Conservation (phyloP, 2,329 filamentous ascomycete species). For the Mycogone perniciosa region DNA sequence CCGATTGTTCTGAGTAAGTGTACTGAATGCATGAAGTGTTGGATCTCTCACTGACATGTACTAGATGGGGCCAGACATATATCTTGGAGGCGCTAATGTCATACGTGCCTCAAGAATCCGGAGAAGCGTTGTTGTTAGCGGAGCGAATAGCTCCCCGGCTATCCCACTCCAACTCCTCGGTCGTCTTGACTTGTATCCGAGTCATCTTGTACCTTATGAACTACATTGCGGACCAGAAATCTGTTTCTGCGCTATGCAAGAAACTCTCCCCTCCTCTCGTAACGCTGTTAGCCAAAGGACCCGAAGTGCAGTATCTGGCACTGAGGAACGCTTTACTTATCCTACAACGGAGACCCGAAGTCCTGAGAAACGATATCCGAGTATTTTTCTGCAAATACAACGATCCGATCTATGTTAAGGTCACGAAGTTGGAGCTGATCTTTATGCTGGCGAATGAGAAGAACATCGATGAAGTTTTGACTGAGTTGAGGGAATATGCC, state of each 20-base stretch:
- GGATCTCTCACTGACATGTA: constrained; percentile 6
- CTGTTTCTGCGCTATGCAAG: constrained; percentile 77
- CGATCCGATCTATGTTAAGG: constrained; percentile 98
- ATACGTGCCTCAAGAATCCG: constrained; percentile 86
- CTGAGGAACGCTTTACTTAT: constrained; percentile 91
- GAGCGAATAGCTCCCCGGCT: constrained; percentile 93
- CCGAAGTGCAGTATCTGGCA: constrained; percentile 96
- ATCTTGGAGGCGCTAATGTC: constrained; percentile 97
- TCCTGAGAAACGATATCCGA: constrained; percentile 90
- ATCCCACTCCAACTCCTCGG: constrained; percentile 93
- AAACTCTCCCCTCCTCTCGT: constrained; percentile 94
- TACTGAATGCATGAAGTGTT: neutral
- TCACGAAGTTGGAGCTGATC: constrained; percentile 96
- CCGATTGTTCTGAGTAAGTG: constrained; percentile 91
- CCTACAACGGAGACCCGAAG: constrained; percentile 84
- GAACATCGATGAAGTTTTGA: constrained; percentile 92
- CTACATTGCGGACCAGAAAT: constrained; percentile 89
- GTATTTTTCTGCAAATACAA: constrained; percentile 99
- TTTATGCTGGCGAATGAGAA: constrained; percentile 96
- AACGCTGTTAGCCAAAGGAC: constrained; percentile 88
- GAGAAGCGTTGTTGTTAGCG: constrained; percentile 81
- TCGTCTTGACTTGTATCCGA: constrained; percentile 91
- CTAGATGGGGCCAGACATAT: constrained; percentile 96
- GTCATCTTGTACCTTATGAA: constrained; percentile 98
- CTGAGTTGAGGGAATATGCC: constrained; percentile 90